These are phyloP conservation scores for Xylaria intraflava DNA, from an alignment of 495 filamentous ascomycete genomes.

Conservation along the genomic window DNA sequence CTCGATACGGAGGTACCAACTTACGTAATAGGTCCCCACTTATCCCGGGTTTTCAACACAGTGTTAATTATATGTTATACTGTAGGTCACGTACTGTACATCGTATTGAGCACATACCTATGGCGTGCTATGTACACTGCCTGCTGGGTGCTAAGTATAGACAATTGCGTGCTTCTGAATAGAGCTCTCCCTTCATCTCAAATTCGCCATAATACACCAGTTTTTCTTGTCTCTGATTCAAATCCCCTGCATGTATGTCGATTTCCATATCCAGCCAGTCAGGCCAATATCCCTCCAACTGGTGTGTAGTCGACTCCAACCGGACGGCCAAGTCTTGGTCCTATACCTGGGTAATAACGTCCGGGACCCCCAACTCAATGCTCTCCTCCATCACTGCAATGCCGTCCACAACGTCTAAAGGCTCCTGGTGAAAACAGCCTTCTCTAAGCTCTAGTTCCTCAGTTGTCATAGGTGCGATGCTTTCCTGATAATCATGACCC, in stretches of 20 bases:
- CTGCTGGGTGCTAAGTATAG: too few species aligned
- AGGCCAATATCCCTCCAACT: neutral
- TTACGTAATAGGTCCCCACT: neutral
- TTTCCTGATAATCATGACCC: constrained; percentile 3
- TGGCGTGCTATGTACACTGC: too few species aligned
- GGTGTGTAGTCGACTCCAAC: neutral
- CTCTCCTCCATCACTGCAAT: constrained; percentile 56
- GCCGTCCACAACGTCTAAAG: constrained; percentile 41
- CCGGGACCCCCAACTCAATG: constrained; percentile 43
- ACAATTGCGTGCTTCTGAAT: too few species aligned
- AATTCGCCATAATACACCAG: neutral
- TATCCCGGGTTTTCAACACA: too few species aligned
- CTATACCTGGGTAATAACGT: constrained; percentile 42
- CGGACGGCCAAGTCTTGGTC: neutral
- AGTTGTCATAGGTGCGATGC: constrained; percentile 4
- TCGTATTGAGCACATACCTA: too few species aligned
- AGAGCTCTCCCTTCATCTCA: neutral
- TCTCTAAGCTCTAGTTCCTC: constrained; percentile 11
- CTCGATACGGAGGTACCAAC: constrained; percentile 8
- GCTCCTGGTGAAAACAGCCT: constrained; percentile 20
- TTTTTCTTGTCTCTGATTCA: neutral
- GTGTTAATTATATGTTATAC: too few species aligned
- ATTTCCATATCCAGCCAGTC: neutral
- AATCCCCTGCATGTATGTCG: neutral
- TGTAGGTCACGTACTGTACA: too few species aligned